Evolutionary conservation across 176 grass and related monocot species (phyloP).

Genomic region (Lolium rigidum): DNA sequence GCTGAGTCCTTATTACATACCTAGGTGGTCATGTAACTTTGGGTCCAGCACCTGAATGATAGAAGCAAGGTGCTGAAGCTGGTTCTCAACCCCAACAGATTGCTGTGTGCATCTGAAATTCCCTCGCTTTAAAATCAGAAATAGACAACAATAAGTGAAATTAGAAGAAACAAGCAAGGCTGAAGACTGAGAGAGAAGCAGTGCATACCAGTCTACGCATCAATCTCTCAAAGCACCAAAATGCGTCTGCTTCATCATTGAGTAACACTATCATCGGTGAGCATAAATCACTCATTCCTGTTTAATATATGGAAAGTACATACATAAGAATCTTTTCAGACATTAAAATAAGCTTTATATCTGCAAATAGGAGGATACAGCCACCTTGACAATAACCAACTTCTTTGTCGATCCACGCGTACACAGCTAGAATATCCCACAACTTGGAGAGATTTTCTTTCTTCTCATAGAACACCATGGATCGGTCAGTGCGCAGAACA

Average conservation of each 20-base stretch:
- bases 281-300: slow-evolving; percentile 99
- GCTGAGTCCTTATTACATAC: slow-evolving; percentile 51
- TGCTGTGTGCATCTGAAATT: slow-evolving; percentile 98
- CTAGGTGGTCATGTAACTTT: slow-evolving; percentile 96
- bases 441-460: slow-evolving; percentile 97
- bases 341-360: slow-evolving; percentile 4
- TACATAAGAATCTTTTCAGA: slow-evolving; percentile 26
- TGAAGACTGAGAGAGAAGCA: slow-evolving; percentile 21
- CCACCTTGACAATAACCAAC: slow-evolving; percentile 98
- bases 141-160: slow-evolving; percentile 42
- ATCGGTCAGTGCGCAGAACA: slow-evolving; percentile 90
- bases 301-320: slow-evolving; percentile 31
- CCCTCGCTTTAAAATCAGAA: slow-evolving; percentile 80
- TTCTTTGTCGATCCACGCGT: slow-evolving; percentile 99
- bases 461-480: slow-evolving; percentile 92
- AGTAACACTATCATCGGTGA: slow-evolving; percentile 96
- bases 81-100: slow-evolving; percentile 90
- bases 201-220: slow-evolving; percentile 95
- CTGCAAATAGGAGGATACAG: slow-evolving; percentile 16
- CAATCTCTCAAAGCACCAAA: slow-evolving; percentile 97
- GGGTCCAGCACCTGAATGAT: slow-evolving; percentile 97
- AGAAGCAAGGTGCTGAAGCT: slow-evolving; percentile 89
- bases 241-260: slow-evolving; percentile 93
- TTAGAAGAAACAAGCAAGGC: slow-evolving; percentile 22
- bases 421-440: slow-evolving; percentile 95